Conservation (phyloP, 495 filamentous ascomycete genomes). For the Evansstolkia leycettana region DNA sequence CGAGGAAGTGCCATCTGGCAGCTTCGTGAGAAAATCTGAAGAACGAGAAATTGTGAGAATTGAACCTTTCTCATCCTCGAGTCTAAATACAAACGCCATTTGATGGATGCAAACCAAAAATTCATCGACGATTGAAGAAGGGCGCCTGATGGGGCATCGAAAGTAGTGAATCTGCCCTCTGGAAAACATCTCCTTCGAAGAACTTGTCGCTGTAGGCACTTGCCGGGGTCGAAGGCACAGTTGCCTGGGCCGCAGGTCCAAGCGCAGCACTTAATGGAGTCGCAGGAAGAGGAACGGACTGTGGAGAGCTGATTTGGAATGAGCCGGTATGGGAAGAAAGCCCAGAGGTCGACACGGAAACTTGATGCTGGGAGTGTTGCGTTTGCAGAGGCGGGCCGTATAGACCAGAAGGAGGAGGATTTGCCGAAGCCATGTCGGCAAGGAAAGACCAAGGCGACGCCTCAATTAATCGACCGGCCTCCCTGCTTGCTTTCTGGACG, state of each 20-base stretch:
- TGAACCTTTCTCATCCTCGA: too few relatives aligned
- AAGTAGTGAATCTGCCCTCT: slow-evolving; percentile 59
- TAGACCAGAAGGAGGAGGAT: slow-evolving; percentile 15
- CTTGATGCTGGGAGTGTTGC: slow-evolving; percentile 21
- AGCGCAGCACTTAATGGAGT: slow-evolving; percentile 76
- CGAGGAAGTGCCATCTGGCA: too few relatives aligned
- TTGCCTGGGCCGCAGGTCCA: slow-evolving; percentile 79
- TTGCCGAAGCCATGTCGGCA: slow-evolving; percentile 23
- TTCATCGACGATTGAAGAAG: slow-evolving; percentile 26
- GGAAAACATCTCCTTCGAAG: slow-evolving; percentile 60
- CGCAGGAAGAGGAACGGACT: slow-evolving; percentile 37
- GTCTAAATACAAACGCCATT: too few relatives aligned
- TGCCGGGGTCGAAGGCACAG: slow-evolving; percentile 67
- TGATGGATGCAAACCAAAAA: too few relatives aligned
- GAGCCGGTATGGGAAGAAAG: slow-evolving; percentile 12
- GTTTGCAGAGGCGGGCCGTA: slow-evolving; percentile 30
- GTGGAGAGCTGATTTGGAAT: slow-evolving; percentile 23
- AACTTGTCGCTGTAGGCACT: slow-evolving; percentile 52
- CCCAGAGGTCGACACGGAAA: slow-evolving; percentile 19
- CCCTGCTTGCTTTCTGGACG: slow-evolving; percentile 62
- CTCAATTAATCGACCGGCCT: slow-evolving; percentile 61
- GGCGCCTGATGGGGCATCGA: slow-evolving; percentile 40
- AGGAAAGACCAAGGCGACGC: slow-evolving; percentile 62
- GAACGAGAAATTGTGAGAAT: too few relatives aligned
- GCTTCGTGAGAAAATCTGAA: too few relatives aligned